These are phyloP conservation scores for Schizophyllum amplum DNA, from an alignment of 1,284 basidiomycete species.

Conservation along the genomic window DNA sequence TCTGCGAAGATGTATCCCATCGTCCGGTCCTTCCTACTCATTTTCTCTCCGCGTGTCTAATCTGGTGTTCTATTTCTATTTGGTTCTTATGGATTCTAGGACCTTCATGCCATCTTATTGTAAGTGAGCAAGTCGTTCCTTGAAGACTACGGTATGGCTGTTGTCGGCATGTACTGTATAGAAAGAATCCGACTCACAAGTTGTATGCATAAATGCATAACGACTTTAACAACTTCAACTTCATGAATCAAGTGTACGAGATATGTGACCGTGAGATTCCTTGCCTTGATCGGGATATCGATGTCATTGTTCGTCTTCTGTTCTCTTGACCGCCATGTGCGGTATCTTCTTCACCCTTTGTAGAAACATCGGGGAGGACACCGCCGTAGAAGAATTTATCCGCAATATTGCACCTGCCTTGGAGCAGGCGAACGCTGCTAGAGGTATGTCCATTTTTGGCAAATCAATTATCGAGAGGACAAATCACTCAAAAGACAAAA, in stretches of 20 bases:
- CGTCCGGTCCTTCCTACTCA: not conserved
- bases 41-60: not conserved
- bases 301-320: not conserved
- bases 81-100: not conserved
- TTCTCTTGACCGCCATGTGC: constrained; percentile 19
- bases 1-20: not conserved
- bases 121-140: not conserved
- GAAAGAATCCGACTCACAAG: too few relatives aligned
- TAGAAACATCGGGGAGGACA: not conserved
- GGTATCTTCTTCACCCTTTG: constrained; percentile 27
- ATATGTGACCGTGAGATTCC: too few relatives aligned
- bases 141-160: not conserved
- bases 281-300: too few relatives aligned
- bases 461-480: too few relatives aligned
- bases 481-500: too few relatives aligned
- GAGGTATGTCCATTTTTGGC: constrained; percentile 44
- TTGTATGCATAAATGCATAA: too few relatives aligned
- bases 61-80: not conserved
- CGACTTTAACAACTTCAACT: too few relatives aligned
- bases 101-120: not conserved
- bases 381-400: constrained; percentile 15
- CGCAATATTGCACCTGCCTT: constrained; percentile 25
- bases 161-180: not conserved
- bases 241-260: too few relatives aligned
- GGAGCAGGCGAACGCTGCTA: constrained; percentile 34